These are phyloP conservation scores for Aspergillus niger DNA, from an alignment of 2,329 filamentous ascomycete genomes.

Conservation along the genomic window DNA sequence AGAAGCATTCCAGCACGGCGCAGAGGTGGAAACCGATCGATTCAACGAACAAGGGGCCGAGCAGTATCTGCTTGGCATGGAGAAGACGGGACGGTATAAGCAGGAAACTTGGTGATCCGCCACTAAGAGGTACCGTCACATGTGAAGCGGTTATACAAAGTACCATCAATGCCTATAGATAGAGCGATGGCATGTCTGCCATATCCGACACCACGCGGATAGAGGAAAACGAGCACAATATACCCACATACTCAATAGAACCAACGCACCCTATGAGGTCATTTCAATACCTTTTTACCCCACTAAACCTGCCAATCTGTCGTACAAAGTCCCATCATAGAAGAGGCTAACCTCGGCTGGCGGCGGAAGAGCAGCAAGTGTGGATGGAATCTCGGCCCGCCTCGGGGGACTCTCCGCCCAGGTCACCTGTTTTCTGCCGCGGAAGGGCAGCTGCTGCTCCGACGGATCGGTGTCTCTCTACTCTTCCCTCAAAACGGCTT, in stretches of 20 bases:
- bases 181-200: not conserved
- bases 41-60: conserved; percentile 55
- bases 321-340: not conserved
- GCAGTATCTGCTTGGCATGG: conserved; percentile 57
- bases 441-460: conserved; percentile 9
- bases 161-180: not conserved
- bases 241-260: not conserved
- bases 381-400: conserved; percentile 36
- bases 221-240: not conserved
- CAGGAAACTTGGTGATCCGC: conserved; percentile 68
- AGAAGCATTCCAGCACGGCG: conserved; percentile 57
- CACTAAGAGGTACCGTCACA: not conserved
- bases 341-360: conserved; percentile 37
- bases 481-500: not conserved
- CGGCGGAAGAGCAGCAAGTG: conserved; percentile 21
- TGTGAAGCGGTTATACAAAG: not conserved
- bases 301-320: too few species aligned
- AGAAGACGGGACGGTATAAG: conserved; percentile 64
- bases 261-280: not conserved
- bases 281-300: not conserved
- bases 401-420: conserved; percentile 34
- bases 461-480: conserved; percentile 25
- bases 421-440: conserved; percentile 28
- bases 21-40: conserved; percentile 44
- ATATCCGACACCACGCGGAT: not conserved